These are phyloP conservation scores for Fusarium illudens DNA, from an alignment of 2,329 filamentous ascomycete genomes.

Conservation along the genomic window DNA sequence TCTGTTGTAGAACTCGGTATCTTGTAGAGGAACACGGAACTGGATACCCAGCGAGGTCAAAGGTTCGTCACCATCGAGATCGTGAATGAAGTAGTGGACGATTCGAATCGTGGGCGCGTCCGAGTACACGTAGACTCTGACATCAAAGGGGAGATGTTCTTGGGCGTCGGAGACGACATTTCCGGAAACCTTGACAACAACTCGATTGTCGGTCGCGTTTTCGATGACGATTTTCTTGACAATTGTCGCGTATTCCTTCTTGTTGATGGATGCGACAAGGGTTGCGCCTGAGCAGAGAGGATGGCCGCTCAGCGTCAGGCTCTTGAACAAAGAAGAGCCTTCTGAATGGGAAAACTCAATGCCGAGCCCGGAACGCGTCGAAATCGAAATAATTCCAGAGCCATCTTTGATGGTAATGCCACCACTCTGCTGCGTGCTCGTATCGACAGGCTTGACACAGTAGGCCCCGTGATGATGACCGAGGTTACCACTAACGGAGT, in stretches of 20 bases:
- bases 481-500: conserved; percentile 58
- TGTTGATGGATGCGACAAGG: conserved; percentile 27
- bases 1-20: conserved; percentile 64
- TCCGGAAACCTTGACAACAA: conserved; percentile 27
- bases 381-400: background rate
- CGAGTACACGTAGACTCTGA: conserved; percentile 62
- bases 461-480: conserved; percentile 52
- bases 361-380: conserved; percentile 5
- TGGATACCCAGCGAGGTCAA: conserved; percentile 63
- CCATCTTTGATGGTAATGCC: background rate
- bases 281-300: conserved; percentile 14
- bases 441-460: conserved; percentile 39
- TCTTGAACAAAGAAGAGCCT: conserved; percentile 8
- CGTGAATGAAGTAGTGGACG: conserved; percentile 64
- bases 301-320: background rate
- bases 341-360: conserved; percentile 1
- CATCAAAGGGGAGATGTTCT: conserved; percentile 24
- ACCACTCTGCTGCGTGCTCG: background rate
- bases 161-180: background rate
- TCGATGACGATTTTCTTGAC: conserved; percentile 4
- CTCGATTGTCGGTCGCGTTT: conserved; percentile 15
- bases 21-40: conserved; percentile 62
- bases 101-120: conserved; percentile 62
- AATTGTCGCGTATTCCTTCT: conserved; percentile 13
- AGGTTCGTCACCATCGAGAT: conserved; percentile 56